These are phyloP conservation scores for Licmophora abbreviata DNA, from an alignment of 108 stramenopile genomes.

Conservation along the genomic window DNA sequence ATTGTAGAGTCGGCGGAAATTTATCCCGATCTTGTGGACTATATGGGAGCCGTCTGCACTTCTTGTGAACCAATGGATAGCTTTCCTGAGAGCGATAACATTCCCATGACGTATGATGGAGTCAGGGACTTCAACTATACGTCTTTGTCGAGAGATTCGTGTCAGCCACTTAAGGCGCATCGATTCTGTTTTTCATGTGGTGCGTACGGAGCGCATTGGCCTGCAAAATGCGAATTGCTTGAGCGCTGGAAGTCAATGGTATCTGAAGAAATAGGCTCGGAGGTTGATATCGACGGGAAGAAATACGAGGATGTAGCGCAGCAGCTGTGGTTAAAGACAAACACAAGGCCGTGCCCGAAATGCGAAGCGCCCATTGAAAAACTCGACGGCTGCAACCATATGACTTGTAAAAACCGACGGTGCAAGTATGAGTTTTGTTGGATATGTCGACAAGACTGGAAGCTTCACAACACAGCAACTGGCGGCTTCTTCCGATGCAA, in stretches of 20 bases:
- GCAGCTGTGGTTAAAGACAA: constrained; percentile 59
- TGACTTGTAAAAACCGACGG: constrained; percentile 37
- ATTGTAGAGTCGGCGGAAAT: constrained; percentile 9
- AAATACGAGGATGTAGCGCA: constrained; percentile 35
- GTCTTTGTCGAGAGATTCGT: constrained; percentile 7
- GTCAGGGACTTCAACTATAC: constrained; percentile 23
- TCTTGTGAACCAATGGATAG: too few species aligned
- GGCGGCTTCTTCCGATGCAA: constrained; percentile 63
- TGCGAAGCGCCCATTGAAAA: constrained; percentile 66
- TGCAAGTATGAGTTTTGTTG: constrained; percentile 66
- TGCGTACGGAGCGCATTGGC: constrained; percentile 33
- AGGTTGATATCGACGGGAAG: constrained; percentile 17
- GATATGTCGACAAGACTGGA: constrained; percentile 65
- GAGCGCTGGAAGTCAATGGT: constrained; percentile 42
- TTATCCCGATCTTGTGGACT: constrained; percentile 18
- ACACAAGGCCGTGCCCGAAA: constrained; percentile 59
- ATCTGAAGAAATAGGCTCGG: constrained; percentile 25
- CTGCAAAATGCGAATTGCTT: constrained; percentile 29
- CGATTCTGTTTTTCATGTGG: constrained; percentile 49
- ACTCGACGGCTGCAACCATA: constrained; percentile 73
- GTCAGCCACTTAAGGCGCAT: constrained; percentile 37
- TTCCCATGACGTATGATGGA: constrained; percentile 41
- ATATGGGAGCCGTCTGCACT: constrained; percentile 36
- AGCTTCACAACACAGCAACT: constrained; percentile 35
- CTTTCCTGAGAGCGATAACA: background rate